Base-by-base conservation (phyloP, 2,329 filamentous ascomycete genomes). In the Penicillium italicum region DNA sequence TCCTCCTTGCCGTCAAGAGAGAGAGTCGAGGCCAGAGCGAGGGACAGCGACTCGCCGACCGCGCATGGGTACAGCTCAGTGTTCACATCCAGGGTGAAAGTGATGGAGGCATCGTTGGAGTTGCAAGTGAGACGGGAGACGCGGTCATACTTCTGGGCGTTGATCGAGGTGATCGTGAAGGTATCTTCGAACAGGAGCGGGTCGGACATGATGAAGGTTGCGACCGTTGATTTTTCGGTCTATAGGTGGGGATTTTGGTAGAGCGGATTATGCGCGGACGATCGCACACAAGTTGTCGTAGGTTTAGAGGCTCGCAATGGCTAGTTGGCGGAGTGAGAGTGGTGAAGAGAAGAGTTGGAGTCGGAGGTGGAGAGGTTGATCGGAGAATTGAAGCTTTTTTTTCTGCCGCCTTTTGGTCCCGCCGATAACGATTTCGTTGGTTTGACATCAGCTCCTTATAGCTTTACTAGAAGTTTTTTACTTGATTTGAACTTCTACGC, bases 101-200 rank as follows among this genome's bases (percentile, higher is more conserved):
- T 82, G 30, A 89, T 90, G 61, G 85, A 81, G 66, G 83, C 84
- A 76, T 96, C 91, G 64, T 83, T 80, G 24, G 88, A 93, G 49
- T 83, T 89, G 70, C 85, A 91, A 53, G 80, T 85, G 70, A 97
- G 85, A 65, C 94, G 93, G 53, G 90, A 89, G 26, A 97, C 93
- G 62, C 93, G 90, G 78, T 97, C 94, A 77, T 99, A 99, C 78
- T 97, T 96, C 69, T 87, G 84, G 69, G 86, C 83, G 78, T 96
- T 89, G 73, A 91, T 80, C 53, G 83, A 77, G 64, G 85, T 93
- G 68, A 97, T 82, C 59, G 83, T 89, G 82, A 97, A 97, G 68
- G 85, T 87, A 72, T 96, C 91, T 77, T 97, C 91, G 78, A 95
- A 96, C 75, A 97, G 89, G 69, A 94, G 88, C 56, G 92, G 87